A percentile compares a stretch with the other conserved stretches of the same genome.
Evolutionary conservation across 768 basidiomycete species (phyloP).

Genomic region (Lactarius deliciosus): DNA sequence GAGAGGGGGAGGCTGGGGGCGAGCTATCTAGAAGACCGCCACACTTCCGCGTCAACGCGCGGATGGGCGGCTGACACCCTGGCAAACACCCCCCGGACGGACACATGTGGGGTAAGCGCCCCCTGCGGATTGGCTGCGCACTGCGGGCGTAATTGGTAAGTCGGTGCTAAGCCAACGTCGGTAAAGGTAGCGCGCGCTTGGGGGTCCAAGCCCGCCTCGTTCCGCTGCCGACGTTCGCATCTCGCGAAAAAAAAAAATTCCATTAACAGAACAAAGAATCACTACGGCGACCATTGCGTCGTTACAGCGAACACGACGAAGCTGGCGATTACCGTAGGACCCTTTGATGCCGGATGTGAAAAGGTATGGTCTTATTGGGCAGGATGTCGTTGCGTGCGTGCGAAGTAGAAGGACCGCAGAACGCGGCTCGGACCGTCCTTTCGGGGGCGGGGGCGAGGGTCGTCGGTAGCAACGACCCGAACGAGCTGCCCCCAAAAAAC

Average conservation of each 20-base stretch:
- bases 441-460: background rate
- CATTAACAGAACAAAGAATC: background rate
- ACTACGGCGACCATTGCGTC: background rate
- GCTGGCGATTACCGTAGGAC: background rate
- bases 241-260: too few species aligned
- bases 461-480: background rate
- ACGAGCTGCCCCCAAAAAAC: background rate
- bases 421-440: background rate
- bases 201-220: background rate
- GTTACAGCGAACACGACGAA: conserved; percentile 1
- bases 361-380: too few species aligned
- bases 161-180: background rate
- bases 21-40: conserved; percentile 2
- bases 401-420: background rate
- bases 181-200: background rate
- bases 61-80: background rate
- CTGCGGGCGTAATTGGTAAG: background rate
- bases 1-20: background rate
- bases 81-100: background rate
- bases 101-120: background rate
- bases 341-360: too few species aligned
- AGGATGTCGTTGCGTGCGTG: background rate
- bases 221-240: background rate
- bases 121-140: background rate
- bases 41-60: background rate